These are phyloP conservation scores for Cadophora sp. DNA, from an alignment of 2,329 filamentous ascomycete species.

Conservation along the genomic window DNA sequence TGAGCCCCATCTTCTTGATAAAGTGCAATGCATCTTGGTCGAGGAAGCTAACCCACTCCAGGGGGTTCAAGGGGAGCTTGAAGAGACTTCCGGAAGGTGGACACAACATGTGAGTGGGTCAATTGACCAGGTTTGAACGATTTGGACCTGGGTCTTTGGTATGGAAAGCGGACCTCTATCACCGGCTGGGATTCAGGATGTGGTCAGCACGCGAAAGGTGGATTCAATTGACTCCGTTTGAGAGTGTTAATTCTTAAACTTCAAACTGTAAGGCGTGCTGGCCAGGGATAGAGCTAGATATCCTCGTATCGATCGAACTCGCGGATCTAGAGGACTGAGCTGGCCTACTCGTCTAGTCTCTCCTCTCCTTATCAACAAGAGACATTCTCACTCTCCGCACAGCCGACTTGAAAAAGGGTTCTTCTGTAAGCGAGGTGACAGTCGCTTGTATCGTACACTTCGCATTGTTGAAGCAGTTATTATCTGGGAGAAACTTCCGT, in stretches of 20 bases:
- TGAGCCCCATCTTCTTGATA: background rate
- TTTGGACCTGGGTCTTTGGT: background rate
- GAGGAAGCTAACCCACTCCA: background rate
- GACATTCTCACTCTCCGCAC: background rate
- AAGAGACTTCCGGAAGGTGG: constrained; percentile 4
- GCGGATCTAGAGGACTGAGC: background rate
- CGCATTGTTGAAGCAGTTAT: background rate
- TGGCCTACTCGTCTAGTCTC: background rate
- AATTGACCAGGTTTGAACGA: background rate
- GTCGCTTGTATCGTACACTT: background rate
- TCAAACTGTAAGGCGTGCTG: background rate
- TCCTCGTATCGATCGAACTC: too few relatives aligned
- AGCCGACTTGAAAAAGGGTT: background rate
- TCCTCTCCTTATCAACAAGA: too few relatives aligned
- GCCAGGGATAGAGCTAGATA: background rate
- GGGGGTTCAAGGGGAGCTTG: constrained; percentile 1
- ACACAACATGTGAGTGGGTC: background rate
- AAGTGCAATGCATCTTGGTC: background rate
- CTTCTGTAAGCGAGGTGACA: background rate
- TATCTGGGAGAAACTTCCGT: constrained; percentile 4
- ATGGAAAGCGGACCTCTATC: background rate
- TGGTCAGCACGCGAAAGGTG: constrained; percentile 1
- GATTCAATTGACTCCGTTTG: background rate
- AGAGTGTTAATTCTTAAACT: background rate
- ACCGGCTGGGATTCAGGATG: background rate